These are phyloP conservation scores for Boletus patriciae DNA, from an alignment of 768 basidiomycete species.

Conservation along the genomic window DNA sequence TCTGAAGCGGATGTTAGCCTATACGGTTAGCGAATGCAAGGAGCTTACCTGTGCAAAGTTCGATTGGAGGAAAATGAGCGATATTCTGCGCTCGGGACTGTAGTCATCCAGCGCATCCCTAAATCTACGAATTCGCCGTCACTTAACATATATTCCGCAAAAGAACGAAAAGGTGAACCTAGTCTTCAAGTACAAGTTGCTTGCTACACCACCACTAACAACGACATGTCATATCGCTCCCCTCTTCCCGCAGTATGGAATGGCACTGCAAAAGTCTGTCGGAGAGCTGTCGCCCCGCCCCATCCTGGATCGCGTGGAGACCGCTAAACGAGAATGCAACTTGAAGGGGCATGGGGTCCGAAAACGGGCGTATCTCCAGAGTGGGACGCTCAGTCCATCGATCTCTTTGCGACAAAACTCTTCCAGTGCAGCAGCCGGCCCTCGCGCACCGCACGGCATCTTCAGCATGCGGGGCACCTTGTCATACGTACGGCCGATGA, in stretches of 20 bases:
- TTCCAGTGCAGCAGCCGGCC: constrained; percentile 83
- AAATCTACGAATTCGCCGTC: constrained; percentile 32
- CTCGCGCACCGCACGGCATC: constrained; percentile 60
- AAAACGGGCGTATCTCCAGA: constrained; percentile 42
- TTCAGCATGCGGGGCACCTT: constrained; percentile 72
- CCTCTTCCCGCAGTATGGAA: constrained; percentile 45
- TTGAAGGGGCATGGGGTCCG: constrained; percentile 50
- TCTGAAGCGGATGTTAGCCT: too few species aligned
- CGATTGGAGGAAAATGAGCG: constrained; percentile 73
- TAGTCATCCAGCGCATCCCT: constrained; percentile 28
- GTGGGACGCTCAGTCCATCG: constrained; percentile 23
- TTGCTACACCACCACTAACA: constrained; percentile 91
- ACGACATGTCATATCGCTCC: constrained; percentile 58
- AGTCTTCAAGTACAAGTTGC: constrained; percentile 68
- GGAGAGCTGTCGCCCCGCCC: constrained; percentile 70
- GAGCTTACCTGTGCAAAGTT: too few species aligned
- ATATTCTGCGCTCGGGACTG: constrained; percentile 36
- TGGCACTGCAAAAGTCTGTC: constrained; percentile 55
- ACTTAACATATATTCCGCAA: neutral
- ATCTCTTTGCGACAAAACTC: constrained; percentile 49
- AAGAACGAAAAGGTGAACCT: constrained; percentile 44
- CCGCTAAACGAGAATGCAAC: constrained; percentile 80
- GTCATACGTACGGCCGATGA: constrained; percentile 80
- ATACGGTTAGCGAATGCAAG: too few species aligned
- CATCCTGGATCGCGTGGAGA: constrained; percentile 73